Evolutionary conservation across 805 yeast species (phyloP), one percentile per base, ranked within the genome.

Genomic region (Isabelozyma heimii): DNA sequence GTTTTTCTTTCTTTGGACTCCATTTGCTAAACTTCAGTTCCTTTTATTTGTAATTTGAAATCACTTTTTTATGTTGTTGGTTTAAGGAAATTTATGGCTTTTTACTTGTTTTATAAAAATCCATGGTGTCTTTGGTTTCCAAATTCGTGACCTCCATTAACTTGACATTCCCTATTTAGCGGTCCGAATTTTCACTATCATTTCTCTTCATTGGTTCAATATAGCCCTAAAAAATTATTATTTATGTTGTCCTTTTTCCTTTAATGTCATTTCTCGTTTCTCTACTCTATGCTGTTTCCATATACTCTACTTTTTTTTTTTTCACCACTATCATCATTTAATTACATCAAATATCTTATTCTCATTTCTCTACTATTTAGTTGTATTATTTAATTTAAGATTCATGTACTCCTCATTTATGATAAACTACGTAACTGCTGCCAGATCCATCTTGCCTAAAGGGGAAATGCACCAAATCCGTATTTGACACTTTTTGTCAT

Each of bases 101-200:
- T 47, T 41, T 20, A 46, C 44, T 56, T 54, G 37, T 54, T 51
- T 52, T 40, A 10, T 13, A 30, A 30, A 30, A 30, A 30, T 46
- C 43, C 47, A 37, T 44, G 46, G 40, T 44, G 40, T 48, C 37
- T 47, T 41, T 20, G 24, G 24, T 20, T 6, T 20, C 24, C 24
- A 20, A 20, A 20, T 20, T 20, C 24, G 24, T 20, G 24, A 6
- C 24, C 24, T 20, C 6, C 24, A 30, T 3, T 30, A 10, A 30
- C n/a, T 30, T 30, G 35, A 30, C 35, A 30, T 30, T 30, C 35
- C 35, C n/a, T 30, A 30, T 30, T 9, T 30, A 30, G 10, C n/a
- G n/a, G n/a, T 30, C 35, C 35, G n/a, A 3, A 30, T 30, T 7
- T 13, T 30, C n/a, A 13, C n/a, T 30, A 30, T 30, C 35, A 30